Conservation (phyloP, 805 yeast genomes). For the Myxozyma nipponensis region DNA sequence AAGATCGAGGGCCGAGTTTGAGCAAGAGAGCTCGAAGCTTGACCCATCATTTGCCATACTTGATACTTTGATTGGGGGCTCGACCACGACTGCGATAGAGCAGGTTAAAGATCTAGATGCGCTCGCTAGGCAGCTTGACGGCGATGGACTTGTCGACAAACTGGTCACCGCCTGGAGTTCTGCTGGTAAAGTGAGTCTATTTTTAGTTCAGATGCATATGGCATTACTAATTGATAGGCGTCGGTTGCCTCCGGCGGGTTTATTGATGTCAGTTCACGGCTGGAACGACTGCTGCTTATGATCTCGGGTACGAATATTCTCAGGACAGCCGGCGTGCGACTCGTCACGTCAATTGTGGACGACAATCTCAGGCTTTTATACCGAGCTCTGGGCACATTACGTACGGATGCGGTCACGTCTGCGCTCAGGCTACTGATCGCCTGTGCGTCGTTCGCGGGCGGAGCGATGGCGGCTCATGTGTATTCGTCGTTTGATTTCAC, state of each 20-base stretch:
- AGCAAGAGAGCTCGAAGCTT: not conserved
- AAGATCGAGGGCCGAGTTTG: not conserved
- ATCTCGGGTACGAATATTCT: not conserved
- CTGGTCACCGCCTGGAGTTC: constrained; percentile 19
- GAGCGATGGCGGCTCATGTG: constrained; percentile 53
- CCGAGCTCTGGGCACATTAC: constrained; percentile 57
- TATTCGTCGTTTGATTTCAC: constrained; percentile 65
- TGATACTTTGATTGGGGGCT: not conserved
- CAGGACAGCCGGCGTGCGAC: constrained; percentile 5
- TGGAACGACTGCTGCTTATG: constrained; percentile 1
- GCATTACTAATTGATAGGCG: too few relatives aligned
- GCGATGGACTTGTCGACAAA: constrained; percentile 12
- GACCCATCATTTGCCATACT: constrained; percentile 14
- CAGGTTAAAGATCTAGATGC: not conserved
- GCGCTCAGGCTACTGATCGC: constrained; percentile 54
- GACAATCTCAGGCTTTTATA: constrained; percentile 61
- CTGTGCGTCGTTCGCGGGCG: constrained; percentile 49
- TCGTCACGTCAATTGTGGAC: constrained; percentile 52
- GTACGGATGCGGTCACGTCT: constrained; percentile 59
- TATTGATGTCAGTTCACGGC: constrained; percentile 5
- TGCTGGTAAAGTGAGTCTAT: constrained; percentile 10
- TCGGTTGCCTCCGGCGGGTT: constrained; percentile 11
- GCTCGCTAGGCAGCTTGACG: constrained; percentile 10
- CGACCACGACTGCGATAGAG: not conserved
- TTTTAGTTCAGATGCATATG: not conserved